phyloP scores from a whole-genome alignment of 2,329 filamentous ascomycete species.

The Alternaria viburni region DNA sequence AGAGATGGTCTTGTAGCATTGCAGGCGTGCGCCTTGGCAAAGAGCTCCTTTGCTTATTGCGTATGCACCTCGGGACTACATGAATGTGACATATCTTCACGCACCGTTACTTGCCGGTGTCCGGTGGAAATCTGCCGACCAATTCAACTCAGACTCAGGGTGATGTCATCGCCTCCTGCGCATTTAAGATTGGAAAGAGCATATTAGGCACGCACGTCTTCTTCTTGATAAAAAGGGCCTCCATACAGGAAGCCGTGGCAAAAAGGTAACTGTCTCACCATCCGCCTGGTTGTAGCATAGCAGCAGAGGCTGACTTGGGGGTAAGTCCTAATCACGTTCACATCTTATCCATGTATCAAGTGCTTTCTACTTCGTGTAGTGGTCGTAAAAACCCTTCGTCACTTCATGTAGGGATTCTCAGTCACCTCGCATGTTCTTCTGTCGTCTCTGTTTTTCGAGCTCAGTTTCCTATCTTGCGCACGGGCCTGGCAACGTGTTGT shows the following conservation, averaged over 20 bases:
- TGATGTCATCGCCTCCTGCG: background rate
- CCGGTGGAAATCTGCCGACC: background rate
- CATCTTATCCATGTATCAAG: too few relatives aligned
- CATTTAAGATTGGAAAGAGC: background rate
- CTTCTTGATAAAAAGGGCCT: background rate
- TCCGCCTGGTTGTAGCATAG: too few relatives aligned
- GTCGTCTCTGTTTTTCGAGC: background rate
- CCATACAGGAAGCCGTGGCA: background rate
- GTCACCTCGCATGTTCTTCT: background rate
- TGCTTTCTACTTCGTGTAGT: rapidly evolving
- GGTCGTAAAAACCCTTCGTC: background rate
- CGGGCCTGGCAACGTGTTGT: background rate
- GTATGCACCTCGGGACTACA: background rate
- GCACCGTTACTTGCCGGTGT: background rate
- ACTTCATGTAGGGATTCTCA: background rate
- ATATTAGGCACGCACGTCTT: background rate
- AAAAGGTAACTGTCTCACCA: background rate
- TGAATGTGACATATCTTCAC: background rate
- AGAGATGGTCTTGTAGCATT: background rate
- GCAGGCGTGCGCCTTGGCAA: background rate
- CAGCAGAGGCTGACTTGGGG: too few relatives aligned
- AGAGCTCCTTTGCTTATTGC: background rate
- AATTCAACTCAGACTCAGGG: background rate
- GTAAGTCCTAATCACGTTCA: too few relatives aligned
- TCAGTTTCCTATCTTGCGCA: background rate